Evolutionary conservation across 768 basidiomycete species (phyloP), one percentile per base, ranked within the genome.

Genomic region (Pleurotus citrinopileatus): DNA sequence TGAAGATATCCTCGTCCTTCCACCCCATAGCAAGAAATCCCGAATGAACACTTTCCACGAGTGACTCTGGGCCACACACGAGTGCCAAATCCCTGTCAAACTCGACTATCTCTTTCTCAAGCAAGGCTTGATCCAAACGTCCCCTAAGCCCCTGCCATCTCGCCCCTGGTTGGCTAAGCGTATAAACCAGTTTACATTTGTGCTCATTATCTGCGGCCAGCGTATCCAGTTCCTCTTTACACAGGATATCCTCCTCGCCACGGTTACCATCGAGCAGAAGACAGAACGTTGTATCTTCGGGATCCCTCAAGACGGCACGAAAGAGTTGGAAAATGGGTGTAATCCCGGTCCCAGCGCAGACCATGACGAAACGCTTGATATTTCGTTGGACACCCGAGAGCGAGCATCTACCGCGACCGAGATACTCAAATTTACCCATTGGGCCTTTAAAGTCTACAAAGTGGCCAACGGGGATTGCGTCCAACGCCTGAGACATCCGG

Each of bases 291-390:
- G 74, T 75, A 26, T 68, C 61, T 12, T 54, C 45, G 0, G 46
- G 17, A 53, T 83, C 79, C 19, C 60, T 63, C 40, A 82, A 63
- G 42, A 84, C 67, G 43, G 70, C 70, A 1, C 78, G 74, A 0
- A 83, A 65, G 19, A 83, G 76, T 61, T 84, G 82, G 0, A 83
- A 63, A 42, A 85, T 80, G 0, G 83, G 82, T 0, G 83, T 83
- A 47, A 84, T 78, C 20, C 76, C 75, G 73, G 75, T 82, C 15
- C 84, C 84, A 7, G 72, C 84, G 52, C 79, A 84, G 34, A 84
- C 69, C 72, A 85, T 69, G 1, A 79, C 81, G 12, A 86, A 59
- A 17, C 78, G 67, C 20, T 62, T 62, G 15, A 79, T 64, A 10
- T 60, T 61, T 17, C 63, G 62, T 47, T 69, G 59, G 1, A 64